phyloP scores from a whole-genome alignment of 2,329 filamentous ascomycete species.

The Phaeophleospora eucalypticola region DNA sequence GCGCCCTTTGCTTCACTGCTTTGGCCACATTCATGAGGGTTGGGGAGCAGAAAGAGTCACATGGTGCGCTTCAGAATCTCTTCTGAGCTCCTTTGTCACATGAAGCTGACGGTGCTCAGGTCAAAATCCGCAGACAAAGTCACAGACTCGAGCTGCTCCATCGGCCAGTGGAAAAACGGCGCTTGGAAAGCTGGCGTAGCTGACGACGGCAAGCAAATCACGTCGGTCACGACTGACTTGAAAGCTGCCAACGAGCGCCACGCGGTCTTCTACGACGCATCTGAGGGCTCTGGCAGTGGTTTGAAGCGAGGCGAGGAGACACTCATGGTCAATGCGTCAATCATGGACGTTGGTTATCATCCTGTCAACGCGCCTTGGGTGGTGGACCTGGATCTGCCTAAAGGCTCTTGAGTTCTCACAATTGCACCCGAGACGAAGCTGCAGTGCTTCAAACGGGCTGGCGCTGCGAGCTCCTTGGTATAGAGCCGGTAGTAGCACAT shows the following conservation, averaged over 20 bases:
- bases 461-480: too few relatives aligned
- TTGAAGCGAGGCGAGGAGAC: conserved; percentile 49
- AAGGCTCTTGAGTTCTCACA: neutral
- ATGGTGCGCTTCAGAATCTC: conserved; percentile 47
- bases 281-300: conserved; percentile 17
- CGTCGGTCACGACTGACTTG: conserved; percentile 6
- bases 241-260: conserved; percentile 25
- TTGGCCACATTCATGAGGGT: conserved; percentile 57
- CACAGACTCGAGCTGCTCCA: neutral
- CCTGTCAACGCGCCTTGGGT: conserved; percentile 53
- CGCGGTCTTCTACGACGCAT: conserved; percentile 32
- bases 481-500: too few relatives aligned
- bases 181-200: conserved; percentile 8
- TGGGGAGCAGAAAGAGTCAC: conserved; percentile 55
- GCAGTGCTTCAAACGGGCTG: neutral
- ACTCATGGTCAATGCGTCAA: conserved; percentile 56
- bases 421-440: neutral
- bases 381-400: conserved; percentile 49
- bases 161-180: conserved; percentile 10
- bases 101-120: neutral
- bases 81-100: neutral
- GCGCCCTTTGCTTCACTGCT: conserved; percentile 51
- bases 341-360: conserved; percentile 44
- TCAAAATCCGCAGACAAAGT: conserved; percentile 5
- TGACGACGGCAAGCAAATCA: conserved; percentile 5